Percentiles rank a stretch among this genome's conserved stretches.
Evolutionary conservation across 2,329 filamentous ascomycete genomes (phyloP).

Genomic region (Aaosphaeria arxii): DNA sequence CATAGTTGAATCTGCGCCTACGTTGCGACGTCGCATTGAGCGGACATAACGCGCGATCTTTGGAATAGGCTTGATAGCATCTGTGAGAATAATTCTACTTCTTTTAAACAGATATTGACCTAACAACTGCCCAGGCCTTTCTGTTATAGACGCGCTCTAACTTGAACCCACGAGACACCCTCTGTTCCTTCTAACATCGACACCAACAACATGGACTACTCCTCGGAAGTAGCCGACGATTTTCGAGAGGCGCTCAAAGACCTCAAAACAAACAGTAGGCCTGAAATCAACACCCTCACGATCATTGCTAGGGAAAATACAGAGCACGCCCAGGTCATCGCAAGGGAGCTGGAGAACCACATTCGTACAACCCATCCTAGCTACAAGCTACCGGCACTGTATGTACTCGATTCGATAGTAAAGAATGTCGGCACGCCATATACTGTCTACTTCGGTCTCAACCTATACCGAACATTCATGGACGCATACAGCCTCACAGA

Average conservation of each 20-base stretch:
- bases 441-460: constrained; percentile 88
- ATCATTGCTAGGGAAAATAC: constrained; percentile 97
- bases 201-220: constrained; percentile 21
- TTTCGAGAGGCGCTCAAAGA: constrained; percentile 93
- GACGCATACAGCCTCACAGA: constrained; percentile 91
- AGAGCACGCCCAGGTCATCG: constrained; percentile 90
- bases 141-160: no score
- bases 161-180: no score
- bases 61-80: no score
- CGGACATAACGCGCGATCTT: no score
- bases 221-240: constrained; percentile 89
- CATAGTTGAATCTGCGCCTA: no score
- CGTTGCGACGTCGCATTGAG: no score
- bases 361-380: constrained; percentile 84
- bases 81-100: no score
- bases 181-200: no score
- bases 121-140: no score
- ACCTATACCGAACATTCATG: constrained; percentile 94
- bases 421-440: constrained; percentile 99
- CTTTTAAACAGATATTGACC: no score
- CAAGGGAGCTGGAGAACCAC: constrained; percentile 84
- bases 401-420: constrained; percentile 95
- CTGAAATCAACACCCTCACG: constrained; percentile 95
- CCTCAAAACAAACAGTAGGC: constrained; percentile 83
- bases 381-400: constrained; percentile 92